These are phyloP conservation scores for Colletotrichum neosansevieriae DNA, from an alignment of 2,329 filamentous ascomycete species.

Conservation along the genomic window DNA sequence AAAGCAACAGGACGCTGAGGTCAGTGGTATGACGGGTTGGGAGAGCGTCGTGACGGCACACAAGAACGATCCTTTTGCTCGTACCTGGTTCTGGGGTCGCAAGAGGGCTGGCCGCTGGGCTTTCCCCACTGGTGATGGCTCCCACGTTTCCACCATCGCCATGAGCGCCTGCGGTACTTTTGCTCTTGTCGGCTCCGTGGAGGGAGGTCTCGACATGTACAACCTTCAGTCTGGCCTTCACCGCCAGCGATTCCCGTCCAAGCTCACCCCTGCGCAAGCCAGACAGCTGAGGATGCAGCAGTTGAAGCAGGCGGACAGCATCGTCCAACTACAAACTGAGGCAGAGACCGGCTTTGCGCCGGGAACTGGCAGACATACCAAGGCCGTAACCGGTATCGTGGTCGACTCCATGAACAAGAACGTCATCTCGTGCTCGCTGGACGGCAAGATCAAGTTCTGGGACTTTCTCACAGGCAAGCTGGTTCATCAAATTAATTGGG, in stretches of 20 bases:
- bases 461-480: conserved; percentile 88
- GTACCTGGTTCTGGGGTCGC: conserved; percentile 98
- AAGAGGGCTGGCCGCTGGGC: conserved; percentile 95
- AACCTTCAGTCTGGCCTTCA: conserved; percentile 94
- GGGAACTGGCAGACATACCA: conserved; percentile 80
- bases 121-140: conserved; percentile 85
- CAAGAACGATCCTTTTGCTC: conserved; percentile 82
- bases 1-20: conserved; percentile 74
- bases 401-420: conserved; percentile 91
- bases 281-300: conserved; percentile 79
- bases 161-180: conserved; percentile 95
- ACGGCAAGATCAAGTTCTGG: conserved; percentile 98
- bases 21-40: conserved; percentile 88
- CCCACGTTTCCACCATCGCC: conserved; percentile 86
- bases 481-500: conserved; percentile 85
- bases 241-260: conserved; percentile 87
- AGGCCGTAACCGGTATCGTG: conserved; percentile 85
- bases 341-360: conserved; percentile 56
- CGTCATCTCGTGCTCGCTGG: conserved; percentile 86
- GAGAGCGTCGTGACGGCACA: conserved; percentile 97
- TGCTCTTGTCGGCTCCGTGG: conserved; percentile 86
- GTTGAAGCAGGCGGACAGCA: conserved; percentile 68
- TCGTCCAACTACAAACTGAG: conserved; percentile 65
- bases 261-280: conserved; percentile 81
- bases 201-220: conserved; percentile 91